Evolutionary conservation across 176 grass and related monocot species (phyloP).

Genomic region (Phoenix roebelenii): DNA sequence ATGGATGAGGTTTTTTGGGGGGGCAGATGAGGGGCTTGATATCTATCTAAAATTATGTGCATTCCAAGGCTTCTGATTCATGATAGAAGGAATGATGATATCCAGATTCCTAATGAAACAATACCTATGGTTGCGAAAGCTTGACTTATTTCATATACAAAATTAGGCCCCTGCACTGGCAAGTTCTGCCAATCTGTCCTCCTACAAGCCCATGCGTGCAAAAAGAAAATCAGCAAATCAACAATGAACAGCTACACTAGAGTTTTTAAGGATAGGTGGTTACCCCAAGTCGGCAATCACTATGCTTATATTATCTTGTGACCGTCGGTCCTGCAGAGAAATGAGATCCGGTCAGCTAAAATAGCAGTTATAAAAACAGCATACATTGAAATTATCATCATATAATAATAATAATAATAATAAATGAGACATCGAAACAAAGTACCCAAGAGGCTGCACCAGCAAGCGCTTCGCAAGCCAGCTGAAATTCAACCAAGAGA

Average conservation of each 20-base stretch:
- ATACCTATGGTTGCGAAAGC: conserved; percentile 68
- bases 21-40: not conserved
- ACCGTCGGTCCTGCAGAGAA: conserved; percentile 50
- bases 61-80: not conserved
- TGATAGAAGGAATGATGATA: conserved; percentile 46
- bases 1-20: not conserved
- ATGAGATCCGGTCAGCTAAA: not conserved
- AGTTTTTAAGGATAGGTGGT: conserved; percentile 18
- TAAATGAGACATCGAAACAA: conserved; percentile 9
- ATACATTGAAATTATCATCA: not conserved
- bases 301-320: conserved; percentile 93
- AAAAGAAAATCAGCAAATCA: conserved; percentile 5
- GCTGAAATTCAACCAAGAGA: conserved; percentile 37
- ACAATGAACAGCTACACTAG: not conserved
- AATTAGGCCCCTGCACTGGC: conserved; percentile 46
- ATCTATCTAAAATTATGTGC: conserved; percentile 14
- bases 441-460: conserved; percentile 63
- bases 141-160: conserved; percentile 66
- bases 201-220: conserved; percentile 24
- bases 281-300: conserved; percentile 97
- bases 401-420: not conserved
- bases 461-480: conserved; percentile 77
- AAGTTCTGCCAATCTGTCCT: conserved; percentile 91
- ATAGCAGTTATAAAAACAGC: not conserved
- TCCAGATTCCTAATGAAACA: conserved; percentile 81